Evolutionary conservation across 805 yeast genomes (phyloP), one percentile per base, ranked within the genome.

Genomic region (Ogataea methylovora): DNA sequence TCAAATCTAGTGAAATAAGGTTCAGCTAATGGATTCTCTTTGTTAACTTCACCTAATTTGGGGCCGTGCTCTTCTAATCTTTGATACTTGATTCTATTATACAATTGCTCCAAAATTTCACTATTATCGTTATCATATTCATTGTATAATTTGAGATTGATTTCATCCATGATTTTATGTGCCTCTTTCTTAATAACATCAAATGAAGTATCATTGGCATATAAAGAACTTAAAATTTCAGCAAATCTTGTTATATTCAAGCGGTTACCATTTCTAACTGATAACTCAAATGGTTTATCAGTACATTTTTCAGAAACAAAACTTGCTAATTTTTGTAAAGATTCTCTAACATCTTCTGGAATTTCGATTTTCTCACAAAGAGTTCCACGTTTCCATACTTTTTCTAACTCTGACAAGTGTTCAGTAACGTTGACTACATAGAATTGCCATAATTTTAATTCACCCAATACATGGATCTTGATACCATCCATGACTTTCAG

Each of bases 11-110:
- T 86, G 56, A 92, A 90, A 57, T 90, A 90, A 4, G 88, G 78
- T 56, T 90, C 97, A 2, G 84, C 73, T 25, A 90, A 63, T 0
- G 95, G 95, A 4, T 60, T 51, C 4, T 62, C 46, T 4, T 59
- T 56, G 11, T 74, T 71, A 31, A 85, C 66, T 25, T 69, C 71
- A 3, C 97, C 97, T 42, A 80, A 54, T 45, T 71, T 68, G 12
- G 96, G 96, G 1, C 97, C 97, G 55, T 83, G 69, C 1, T 61
- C 73, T 44, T 85, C 97, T 20, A 92, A 55, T 38, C 96, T 70
- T 40, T 79, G 60, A 50, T 76, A 90, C 44, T 77, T 75, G 43
- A 82, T 82, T 44, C 98, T 71, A 51, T 83, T 86, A 49, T 66
- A 70, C 17, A 90, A 52, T 51, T 88, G 95, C 34, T 63, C 71